A percentile compares a stretch with the other conserved stretches of the same genome.
These are phyloP conservation scores for Marasmius oreades DNA, from an alignment of 1,284 basidiomycete genomes.

Conservation along the genomic window DNA sequence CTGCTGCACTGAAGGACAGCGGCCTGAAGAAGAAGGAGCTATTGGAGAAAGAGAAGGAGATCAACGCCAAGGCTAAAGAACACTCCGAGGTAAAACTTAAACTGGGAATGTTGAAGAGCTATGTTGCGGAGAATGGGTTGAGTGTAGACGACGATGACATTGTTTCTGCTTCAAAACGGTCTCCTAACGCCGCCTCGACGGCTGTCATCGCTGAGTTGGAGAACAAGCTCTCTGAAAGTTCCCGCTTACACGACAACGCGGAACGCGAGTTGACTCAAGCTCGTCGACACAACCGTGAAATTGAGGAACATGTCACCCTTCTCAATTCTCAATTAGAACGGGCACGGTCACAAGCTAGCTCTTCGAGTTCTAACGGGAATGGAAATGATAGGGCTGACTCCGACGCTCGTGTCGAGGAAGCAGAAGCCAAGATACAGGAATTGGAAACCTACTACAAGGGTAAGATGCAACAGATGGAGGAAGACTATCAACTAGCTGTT, in stretches of 20 bases:
- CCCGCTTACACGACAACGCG: conserved; percentile 68
- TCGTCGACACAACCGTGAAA: conserved; percentile 65
- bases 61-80: conserved; percentile 66
- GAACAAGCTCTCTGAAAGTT: conserved; percentile 68
- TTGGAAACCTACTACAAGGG: conserved; percentile 75
- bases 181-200: conserved; percentile 42
- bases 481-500: conserved; percentile 92
- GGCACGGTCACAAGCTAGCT: conserved; percentile 38
- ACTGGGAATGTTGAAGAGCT: conserved; percentile 78
- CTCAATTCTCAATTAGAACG: conserved; percentile 68
- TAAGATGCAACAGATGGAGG: conserved; percentile 82
- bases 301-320: conserved; percentile 63
- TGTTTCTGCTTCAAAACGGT: conserved; percentile 34
- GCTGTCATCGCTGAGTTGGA: conserved; percentile 68
- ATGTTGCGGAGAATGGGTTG: conserved; percentile 88
- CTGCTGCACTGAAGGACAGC: conserved; percentile 68
- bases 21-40: conserved; percentile 72
- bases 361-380: conserved; percentile 42
- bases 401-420: conserved; percentile 62
- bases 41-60: conserved; percentile 63
- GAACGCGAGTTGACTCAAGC: conserved; percentile 68
- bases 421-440: conserved; percentile 75
- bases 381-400: conserved; percentile 31
- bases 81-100: conserved; percentile 76
- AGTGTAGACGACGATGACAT: conserved; percentile 69